Evolutionary conservation across 371 early-diverging fungal species (phyloP).

Genomic region (Coemansia sp.): DNA sequence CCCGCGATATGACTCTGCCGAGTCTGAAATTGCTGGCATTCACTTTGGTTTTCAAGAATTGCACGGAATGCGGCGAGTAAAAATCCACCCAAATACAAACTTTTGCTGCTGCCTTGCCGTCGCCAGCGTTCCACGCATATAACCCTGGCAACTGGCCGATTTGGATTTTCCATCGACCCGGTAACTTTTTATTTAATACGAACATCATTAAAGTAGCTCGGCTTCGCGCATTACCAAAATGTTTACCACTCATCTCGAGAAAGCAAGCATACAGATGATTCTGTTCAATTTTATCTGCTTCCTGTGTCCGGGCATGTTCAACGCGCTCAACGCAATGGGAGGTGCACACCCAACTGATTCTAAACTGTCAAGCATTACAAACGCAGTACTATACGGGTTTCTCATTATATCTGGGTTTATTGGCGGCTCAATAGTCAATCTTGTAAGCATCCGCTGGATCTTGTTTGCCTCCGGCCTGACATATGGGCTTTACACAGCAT

Average conservation of each 20-base stretch:
- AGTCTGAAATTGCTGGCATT: too few species aligned
- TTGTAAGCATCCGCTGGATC: slow-evolving; percentile 51
- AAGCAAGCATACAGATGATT: slow-evolving; percentile 61
- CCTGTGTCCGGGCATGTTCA: slow-evolving; percentile 82
- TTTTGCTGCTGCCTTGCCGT: too few species aligned
- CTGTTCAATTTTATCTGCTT: slow-evolving; percentile 70
- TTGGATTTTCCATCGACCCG: too few species aligned
- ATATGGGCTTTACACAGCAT: slow-evolving; percentile 52
- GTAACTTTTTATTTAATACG: too few species aligned
- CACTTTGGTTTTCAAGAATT: too few species aligned
- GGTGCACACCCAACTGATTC: slow-evolving; percentile 63
- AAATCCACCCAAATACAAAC: too few species aligned
- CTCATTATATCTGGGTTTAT: slow-evolving; percentile 63
- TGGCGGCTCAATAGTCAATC: slow-evolving; percentile 51
- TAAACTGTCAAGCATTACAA: slow-evolving; percentile 59
- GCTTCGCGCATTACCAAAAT: neutral
- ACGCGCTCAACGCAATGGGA: slow-evolving; percentile 66
- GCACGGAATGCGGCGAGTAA: too few species aligned
- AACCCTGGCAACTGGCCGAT: too few species aligned
- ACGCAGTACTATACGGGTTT: slow-evolving; percentile 62
- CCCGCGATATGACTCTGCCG: too few species aligned
- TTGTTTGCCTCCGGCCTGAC: slow-evolving; percentile 49
- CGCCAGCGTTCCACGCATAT: too few species aligned
- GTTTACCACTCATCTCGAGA: slow-evolving; percentile 16
- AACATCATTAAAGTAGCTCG: too few species aligned